Percentiles rank a stretch among this genome's conserved stretches.
phyloP scores from a whole-genome alignment of 2,329 filamentous ascomycete species.

The Aspergillus sp. region DNA sequence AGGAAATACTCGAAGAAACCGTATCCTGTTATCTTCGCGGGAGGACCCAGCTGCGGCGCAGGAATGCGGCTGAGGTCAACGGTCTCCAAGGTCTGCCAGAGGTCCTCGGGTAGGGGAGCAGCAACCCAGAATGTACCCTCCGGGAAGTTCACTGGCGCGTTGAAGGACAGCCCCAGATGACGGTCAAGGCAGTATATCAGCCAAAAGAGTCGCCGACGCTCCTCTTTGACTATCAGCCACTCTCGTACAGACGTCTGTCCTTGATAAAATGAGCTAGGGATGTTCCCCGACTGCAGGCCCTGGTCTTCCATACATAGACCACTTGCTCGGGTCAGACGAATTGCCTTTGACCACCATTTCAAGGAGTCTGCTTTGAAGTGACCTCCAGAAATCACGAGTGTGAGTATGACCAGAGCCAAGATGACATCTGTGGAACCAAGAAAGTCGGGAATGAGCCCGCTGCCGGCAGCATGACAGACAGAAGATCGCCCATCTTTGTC shows the following conservation, averaged over 20 bases:
- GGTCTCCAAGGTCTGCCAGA: constrained; percentile 12
- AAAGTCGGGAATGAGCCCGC: constrained; percentile 16
- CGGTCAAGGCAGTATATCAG: constrained; percentile 16
- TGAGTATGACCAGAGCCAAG: constrained; percentile 9
- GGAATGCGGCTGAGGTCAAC: constrained; percentile 10
- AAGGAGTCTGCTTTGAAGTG: constrained; percentile 15
- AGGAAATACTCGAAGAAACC: constrained; percentile 18
- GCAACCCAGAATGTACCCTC: constrained; percentile 15
- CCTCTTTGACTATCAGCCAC: constrained; percentile 16
- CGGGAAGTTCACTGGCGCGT: constrained; percentile 10
- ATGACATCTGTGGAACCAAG: constrained; percentile 14
- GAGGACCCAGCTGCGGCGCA: constrained; percentile 1
- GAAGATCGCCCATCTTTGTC: constrained; percentile 15
- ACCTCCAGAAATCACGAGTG: constrained; percentile 9
- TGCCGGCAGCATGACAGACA: constrained; percentile 11
- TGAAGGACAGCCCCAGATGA: constrained; percentile 14
- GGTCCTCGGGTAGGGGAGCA: constrained; percentile 5
- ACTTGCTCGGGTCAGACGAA: constrained; percentile 5
- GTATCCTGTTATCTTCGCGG: constrained; percentile 11
- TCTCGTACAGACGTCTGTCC: not conserved
- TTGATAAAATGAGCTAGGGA: not conserved
- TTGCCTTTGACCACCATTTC: constrained; percentile 14
- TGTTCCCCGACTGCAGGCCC: not conserved
- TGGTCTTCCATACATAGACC: constrained; percentile 16
- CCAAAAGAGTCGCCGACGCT: constrained; percentile 14